Evolutionary conservation across 2,329 filamentous ascomycete species (phyloP), one percentile per base, ranked within the genome.

Genomic region (Cladorrhinum sp.): DNA sequence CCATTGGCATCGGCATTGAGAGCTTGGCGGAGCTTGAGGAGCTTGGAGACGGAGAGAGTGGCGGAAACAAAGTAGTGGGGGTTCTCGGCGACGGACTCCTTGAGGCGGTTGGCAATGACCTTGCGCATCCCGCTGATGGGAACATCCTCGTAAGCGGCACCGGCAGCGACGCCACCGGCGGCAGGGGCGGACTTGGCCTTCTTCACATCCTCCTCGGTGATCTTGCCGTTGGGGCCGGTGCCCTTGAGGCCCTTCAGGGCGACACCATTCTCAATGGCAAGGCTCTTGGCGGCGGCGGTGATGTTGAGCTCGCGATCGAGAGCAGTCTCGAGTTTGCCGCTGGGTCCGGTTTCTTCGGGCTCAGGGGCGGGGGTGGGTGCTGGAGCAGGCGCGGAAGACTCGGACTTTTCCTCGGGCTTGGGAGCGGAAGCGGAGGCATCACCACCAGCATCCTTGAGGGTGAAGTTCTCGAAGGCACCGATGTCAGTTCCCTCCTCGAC

Each of bases 1-100:
- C 93, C 95, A 65, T 96, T 89, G 52, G 91, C 82, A 12, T 90
- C 88, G 73, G 87, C 85, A 81, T 99, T 99, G 68, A 99, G 86
- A 61, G 93, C 92, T 79, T 91, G 86, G 72, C 95, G 92, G 70
- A 99, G 92, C 84, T 97, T 98, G 72, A 96, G 82, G 53, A 99
- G 90, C 85, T 98, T 98, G 77, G 83, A 85, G 66, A 99, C 95
- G 61, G 93, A 98, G 73, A 99, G 85, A 69, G 86, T 87, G 71
- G 92, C 89, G 70, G 91, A 91, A 71, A 99, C 93, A 75, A 93
- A 99, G 86, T 96, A 99, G 85, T 98, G 95, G 63, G 95, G 95
- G 85, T 97, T 98, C 79, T 93, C 88, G 77, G 90, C 86, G 76
- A 91, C 85, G 49, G 93, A 98, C 80, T 96, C 85, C 72, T 88